Evolutionary conservation across 495 filamentous ascomycete genomes (phyloP), one percentile per base, ranked within the genome.

Genomic region (Talaromyces nanjingensis): DNA sequence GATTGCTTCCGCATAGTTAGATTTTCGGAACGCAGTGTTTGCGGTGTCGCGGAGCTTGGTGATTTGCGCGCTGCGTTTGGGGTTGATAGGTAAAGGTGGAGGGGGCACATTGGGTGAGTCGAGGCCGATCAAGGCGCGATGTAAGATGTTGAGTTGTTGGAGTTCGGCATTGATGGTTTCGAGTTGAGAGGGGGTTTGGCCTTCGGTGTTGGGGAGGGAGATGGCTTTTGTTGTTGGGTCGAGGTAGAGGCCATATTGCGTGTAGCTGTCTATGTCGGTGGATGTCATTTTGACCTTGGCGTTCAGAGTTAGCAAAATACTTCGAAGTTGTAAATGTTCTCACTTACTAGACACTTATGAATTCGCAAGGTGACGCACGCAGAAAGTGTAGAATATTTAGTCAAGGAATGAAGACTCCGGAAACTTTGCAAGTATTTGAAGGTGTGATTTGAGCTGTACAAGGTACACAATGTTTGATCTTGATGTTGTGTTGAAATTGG

Each of bases 41-140:
- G 89, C 94, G 59, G 79, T 81, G 70, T 97, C 93, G 76, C 92
- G 91, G 67, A 98, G 89, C 73, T 97, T 98, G 75, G 77, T 83
- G 74, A 98, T 88, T 70, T 92, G 87, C 39, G 90, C 91, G 69
- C 81, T 83, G 65, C 91, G 91, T 76, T 96, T 93, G 29, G 90
- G 92, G 79, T 91, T 91, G 39, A 91, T 84, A 63, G 91, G 90
- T 24, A 92, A 76, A 0, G 92, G 91, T 1, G 92, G 87, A 0
- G 91, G 92, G 0, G 91, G 90, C 69, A 87, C 77, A 66, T 74
- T 71, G 33, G 81, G 78, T 1, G 76, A 67, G 58, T 79, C 77
- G 63, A 89, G 81, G 54, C 73, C 68, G 70, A 90, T 74, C 29
- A 96, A 84, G 60, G 83, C 65, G 65, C 86, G 86, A 84, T 96